Base-by-base conservation (phyloP, 495 filamentous ascomycete genomes). In the Aspergillus saccharolyticus region DNA sequence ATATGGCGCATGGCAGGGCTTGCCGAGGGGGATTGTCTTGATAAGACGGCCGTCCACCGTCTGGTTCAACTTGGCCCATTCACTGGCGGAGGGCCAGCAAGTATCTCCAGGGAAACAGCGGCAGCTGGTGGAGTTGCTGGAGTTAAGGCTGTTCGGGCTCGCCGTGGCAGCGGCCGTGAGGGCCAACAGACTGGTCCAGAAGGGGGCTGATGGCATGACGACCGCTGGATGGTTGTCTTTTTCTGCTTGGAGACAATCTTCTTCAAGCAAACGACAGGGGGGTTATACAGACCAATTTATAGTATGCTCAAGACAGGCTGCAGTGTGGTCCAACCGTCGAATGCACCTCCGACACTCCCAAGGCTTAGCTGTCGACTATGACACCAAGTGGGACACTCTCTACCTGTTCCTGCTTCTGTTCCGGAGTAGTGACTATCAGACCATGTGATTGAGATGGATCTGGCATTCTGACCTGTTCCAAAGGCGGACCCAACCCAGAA, bases 1-100 rank as follows among this genome's bases (percentile, higher is more conserved):
- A 18, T 64, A 63, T 0, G 70, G 65, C 3, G 64, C 64, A 56
- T 83, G 80, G 62, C 82, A 84, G 4, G 74, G 70, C 0, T 61
- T 60, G 2, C 66, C 79, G 14, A 79, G 42, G 0, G 79, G 78
- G 0, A 76, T 59, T 12, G 77, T 80, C 14, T 70, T 65, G 22
- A 82, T 61, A n/a, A 83, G 62, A 15, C 64, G 61, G 1, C 80
- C 80, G 22, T 63, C 66, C 18, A 80, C 48, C 5, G 77, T 66
- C 43, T 63, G 43, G 52, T 82, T 82, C 21, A 83, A 69, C 3
- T 54, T 33, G 6, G 59, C 30, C 79, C 79, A 83, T n/a, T 63
- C 61, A 4, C 55, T 28, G 1, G 45, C 50, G 6, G 72, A 63
- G 3, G 80, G 80, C 80, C 80, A 83, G 62, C 72, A 72, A 17